Conservation (phyloP, 306 rosid species). For the Cyamopsis tetragonoloba region DNA sequence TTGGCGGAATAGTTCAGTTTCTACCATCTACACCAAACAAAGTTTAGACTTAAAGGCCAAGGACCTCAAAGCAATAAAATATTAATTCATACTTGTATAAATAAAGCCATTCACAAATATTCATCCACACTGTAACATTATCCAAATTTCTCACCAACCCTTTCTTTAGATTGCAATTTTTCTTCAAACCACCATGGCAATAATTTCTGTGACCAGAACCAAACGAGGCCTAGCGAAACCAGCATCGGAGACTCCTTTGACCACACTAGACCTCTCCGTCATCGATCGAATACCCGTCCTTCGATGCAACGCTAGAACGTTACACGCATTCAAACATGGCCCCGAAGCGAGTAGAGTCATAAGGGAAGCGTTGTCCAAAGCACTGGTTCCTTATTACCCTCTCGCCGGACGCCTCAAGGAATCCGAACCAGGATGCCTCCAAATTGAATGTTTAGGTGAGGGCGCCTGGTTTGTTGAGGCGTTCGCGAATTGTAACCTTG, state of each 20-base stretch:
- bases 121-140: not conserved
- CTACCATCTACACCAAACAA: constrained; percentile 27
- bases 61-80: constrained; percentile 10
- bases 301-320: constrained; percentile 59
- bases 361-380: constrained; percentile 59
- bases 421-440: constrained; percentile 23
- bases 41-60: constrained; percentile 46
- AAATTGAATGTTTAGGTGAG: constrained; percentile 51
- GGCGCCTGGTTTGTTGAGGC: constrained; percentile 74
- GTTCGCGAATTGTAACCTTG: constrained; percentile 38
- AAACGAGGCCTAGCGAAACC: constrained; percentile 46
- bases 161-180: not conserved
- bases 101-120: not conserved
- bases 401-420: constrained; percentile 57
- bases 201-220: constrained; percentile 41
- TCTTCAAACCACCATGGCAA: constrained; percentile 22
- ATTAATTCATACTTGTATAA: constrained; percentile 11
- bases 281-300: constrained; percentile 53
- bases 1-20: constrained; percentile 28
- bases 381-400: constrained; percentile 74
- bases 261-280: constrained; percentile 48
- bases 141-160: not conserved
- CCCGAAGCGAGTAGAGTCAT: constrained; percentile 43
- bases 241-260: constrained; percentile 34
- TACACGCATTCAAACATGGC: constrained; percentile 63